phyloP scores from a whole-genome alignment of 352 stramenopile genomes.

The Globisporangium splendens region DNA sequence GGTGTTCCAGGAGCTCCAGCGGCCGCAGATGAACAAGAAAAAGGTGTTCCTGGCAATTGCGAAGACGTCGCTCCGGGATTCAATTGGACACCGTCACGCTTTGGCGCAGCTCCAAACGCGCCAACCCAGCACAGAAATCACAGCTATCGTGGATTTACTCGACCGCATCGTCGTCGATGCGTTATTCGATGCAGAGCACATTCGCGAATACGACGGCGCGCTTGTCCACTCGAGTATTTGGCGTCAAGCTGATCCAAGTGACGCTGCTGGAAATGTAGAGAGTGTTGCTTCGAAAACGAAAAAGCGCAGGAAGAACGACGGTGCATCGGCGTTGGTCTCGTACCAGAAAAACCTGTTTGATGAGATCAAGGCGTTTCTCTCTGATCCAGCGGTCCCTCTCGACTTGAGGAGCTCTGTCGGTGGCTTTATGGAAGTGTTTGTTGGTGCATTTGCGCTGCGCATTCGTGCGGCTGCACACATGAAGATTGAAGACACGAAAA shows the following conservation, averaged over 20 bases:
- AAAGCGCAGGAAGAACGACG: conserved; percentile 43
- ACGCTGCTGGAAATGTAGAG: not conserved
- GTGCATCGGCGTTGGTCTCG: conserved; percentile 40
- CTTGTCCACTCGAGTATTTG: conserved; percentile 38
- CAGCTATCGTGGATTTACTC: conserved; percentile 27
- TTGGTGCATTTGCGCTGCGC: conserved; percentile 46
- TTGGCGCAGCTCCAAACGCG: conserved; percentile 25
- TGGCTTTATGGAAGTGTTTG: conserved; percentile 60
- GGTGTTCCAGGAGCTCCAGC: conserved; percentile 78
- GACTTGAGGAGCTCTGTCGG: conserved; percentile 50
- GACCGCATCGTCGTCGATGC: conserved; percentile 66
- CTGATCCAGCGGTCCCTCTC: conserved; percentile 23
- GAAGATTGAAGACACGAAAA: conserved; percentile 74
- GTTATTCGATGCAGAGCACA: conserved; percentile 74
- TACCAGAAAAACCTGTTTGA: conserved; percentile 84
- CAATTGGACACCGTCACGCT: conserved; percentile 52
- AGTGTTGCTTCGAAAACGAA: conserved; percentile 21
- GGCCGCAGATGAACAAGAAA: conserved; percentile 86
- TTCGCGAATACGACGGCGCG: conserved; percentile 67
- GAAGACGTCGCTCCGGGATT: conserved; percentile 68
- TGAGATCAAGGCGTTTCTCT: conserved; percentile 54
- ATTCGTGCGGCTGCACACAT: conserved; percentile 56
- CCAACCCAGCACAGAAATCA: conserved; percentile 10
- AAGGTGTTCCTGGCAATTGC: conserved; percentile 82
- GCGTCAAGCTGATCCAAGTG: conserved; percentile 10